These are phyloP conservation scores for Sarocladiaceae sp. DNA, from an alignment of 2,329 filamentous ascomycete species.

Conservation along the genomic window DNA sequence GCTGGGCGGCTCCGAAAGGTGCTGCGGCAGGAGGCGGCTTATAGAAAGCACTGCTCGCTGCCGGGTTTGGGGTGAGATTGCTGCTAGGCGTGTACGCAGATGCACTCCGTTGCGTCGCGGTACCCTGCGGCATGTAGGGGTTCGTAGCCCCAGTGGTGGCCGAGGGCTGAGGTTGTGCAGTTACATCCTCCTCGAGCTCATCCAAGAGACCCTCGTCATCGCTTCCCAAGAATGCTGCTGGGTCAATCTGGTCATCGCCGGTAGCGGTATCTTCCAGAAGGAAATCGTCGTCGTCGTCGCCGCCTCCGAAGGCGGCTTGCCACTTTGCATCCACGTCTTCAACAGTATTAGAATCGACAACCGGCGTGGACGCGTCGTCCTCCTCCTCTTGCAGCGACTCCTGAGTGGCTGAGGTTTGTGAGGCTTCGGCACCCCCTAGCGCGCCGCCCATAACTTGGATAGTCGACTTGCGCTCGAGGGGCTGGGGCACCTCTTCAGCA, in stretches of 20 bases:
- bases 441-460: constrained; percentile 52
- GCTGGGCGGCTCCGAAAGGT: constrained; percentile 21
- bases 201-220: constrained; percentile 84
- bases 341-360: constrained; percentile 20
- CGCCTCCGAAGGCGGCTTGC: constrained; percentile 71
- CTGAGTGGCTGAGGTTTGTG: constrained; percentile 23
- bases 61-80: neutral
- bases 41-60: constrained; percentile 11
- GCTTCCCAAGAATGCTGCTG: constrained; percentile 65
- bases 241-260: constrained; percentile 45
- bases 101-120: constrained; percentile 14
- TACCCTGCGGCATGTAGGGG: constrained; percentile 41
- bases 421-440: constrained; percentile 18
- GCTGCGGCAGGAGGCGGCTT: constrained; percentile 19
- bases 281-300: constrained; percentile 64
- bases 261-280: constrained; percentile 50
- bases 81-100: constrained; percentile 18
- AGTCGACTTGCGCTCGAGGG: constrained; percentile 63
- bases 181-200: constrained; percentile 47
- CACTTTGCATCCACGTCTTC: constrained; percentile 74
- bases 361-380: constrained; percentile 16
- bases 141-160: constrained; percentile 21
- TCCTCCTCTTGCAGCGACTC: constrained; percentile 24
- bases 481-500: constrained; percentile 16
- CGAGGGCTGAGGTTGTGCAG: neutral